Conservation (phyloP, 371 early-diverging fungal species). For the Blakeslea trispora region DNA sequence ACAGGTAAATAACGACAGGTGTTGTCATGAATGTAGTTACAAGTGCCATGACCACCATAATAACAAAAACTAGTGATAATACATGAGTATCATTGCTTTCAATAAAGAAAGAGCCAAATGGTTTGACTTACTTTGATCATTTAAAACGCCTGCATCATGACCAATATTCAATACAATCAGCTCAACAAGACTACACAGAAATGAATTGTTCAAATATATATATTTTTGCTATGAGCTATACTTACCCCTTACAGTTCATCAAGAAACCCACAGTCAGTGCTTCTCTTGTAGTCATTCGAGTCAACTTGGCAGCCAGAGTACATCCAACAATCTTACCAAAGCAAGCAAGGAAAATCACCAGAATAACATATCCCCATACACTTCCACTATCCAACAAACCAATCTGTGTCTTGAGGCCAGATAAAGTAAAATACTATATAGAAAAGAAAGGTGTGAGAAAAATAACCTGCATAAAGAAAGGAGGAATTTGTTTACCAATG, state of each 20-base stretch:
- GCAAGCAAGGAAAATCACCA: slow-evolving; percentile 77
- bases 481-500: slow-evolving; percentile 62
- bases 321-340: slow-evolving; percentile 88
- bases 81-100: slow-evolving; percentile 6
- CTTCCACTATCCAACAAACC: slow-evolving; percentile 65
- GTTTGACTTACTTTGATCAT: slow-evolving; percentile 39
- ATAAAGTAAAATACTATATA: slow-evolving; percentile 80
- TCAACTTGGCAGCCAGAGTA: slow-evolving; percentile 63
- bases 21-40: slow-evolving; percentile 78
- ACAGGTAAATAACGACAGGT: slow-evolving; percentile 57
- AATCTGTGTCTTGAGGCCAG: slow-evolving; percentile 87
- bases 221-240: too few species aligned
- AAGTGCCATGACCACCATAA: slow-evolving; percentile 87
- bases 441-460: background rate
- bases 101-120: too few species aligned
- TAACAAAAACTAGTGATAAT: slow-evolving; percentile 62
- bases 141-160: slow-evolving; percentile 79
- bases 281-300: slow-evolving; percentile 79
- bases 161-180: slow-evolving; percentile 92
- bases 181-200: slow-evolving; percentile 71
- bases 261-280: slow-evolving; percentile 83
- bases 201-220: too few species aligned
- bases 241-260: slow-evolving; percentile 91
- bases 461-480: too few species aligned
- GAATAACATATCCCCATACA: slow-evolving; percentile 76